Base-by-base conservation (phyloP, 73 alveolate genomes). In the Symbiodinium pilosum region DNA sequence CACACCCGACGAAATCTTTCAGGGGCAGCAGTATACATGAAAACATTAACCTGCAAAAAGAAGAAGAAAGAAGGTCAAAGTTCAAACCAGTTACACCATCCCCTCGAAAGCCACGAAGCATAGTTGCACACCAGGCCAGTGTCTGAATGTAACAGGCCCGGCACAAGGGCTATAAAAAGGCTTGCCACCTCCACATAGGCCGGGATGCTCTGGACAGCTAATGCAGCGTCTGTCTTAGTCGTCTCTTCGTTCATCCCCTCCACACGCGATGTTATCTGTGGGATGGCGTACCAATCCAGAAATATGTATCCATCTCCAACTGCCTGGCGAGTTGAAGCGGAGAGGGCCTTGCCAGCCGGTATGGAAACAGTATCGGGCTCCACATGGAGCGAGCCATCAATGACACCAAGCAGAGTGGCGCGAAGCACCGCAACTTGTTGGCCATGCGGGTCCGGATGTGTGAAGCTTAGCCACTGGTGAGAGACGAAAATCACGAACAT, bases 141-240 rank as follows among this genome's bases (percentile, higher is more conserved):
- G 24, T 36, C 43, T 73, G 85, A 16, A 73, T 73, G 43, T 30
- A 88, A 52, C 71, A 28, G 73, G 71, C 43, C 95, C 26, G 95
- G 95, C 18, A 88, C 95, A 20, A 88, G 69, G 34, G 95, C 95
- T 3, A 88, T 39, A 54, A 88, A 88, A 32, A 88, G 87, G 71
- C 64, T 54, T 11, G 95, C 95, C 85, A 28, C 86, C 95, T 88
- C 95, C 43, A 88, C 95, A 71, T 88, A 88, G 34, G 86, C 95
- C 11, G 95, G 95, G 69, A 88, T 88, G 71, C 95, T 88, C 86
- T 88, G 95, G 87, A 88, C 95, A 24, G 95, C 95, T 34, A 36
- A 28, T 11, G 95, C 95, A 30, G 95, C 95, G 38, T 88, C 87
- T 24, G 44, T 21, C 71, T 47, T 73, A 3, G 47, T 51, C 51